A percentile compares a stretch with the other conserved stretches of the same genome.
These are phyloP conservation scores for Crataegus laevigata DNA, from an alignment of 306 rosid species.

Conservation along the genomic window DNA sequence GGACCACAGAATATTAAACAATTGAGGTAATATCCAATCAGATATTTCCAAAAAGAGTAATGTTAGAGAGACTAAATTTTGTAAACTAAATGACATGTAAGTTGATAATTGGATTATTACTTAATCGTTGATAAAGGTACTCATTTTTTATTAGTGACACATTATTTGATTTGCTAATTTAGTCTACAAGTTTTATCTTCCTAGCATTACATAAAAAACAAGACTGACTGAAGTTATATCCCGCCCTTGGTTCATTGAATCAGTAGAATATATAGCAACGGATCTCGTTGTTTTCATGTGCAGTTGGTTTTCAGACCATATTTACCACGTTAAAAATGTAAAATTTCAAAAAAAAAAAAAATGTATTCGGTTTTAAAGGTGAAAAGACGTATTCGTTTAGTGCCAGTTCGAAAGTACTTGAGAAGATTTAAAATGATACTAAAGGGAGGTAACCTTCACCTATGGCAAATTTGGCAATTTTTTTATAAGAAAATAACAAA, in stretches of 20 bases:
- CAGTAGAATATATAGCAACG: neutral
- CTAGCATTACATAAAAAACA: neutral
- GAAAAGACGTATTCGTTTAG: neutral
- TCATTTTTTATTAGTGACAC: no score
- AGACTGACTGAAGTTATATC: neutral
- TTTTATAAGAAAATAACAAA: neutral
- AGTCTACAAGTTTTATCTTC: no score
- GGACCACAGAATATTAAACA: constrained; percentile 9
- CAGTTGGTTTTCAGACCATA: neutral
- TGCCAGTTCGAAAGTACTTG: neutral
- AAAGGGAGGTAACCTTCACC: neutral
- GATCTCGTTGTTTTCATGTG: neutral
- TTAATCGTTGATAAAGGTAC: no score
- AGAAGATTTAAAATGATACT: neutral
- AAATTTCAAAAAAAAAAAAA: no score
- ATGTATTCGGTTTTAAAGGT: neutral
- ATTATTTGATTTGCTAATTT: no score
- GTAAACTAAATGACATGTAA: no score
- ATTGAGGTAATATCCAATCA: neutral
- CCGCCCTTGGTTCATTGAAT: neutral
- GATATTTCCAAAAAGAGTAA: neutral
- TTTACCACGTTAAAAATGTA: neutral
- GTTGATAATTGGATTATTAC: no score
- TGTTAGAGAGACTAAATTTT: no score
- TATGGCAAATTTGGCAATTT: no score